These are phyloP conservation scores for Phytophthora gonapodyides DNA, from an alignment of 352 stramenopile species.

Conservation along the genomic window DNA sequence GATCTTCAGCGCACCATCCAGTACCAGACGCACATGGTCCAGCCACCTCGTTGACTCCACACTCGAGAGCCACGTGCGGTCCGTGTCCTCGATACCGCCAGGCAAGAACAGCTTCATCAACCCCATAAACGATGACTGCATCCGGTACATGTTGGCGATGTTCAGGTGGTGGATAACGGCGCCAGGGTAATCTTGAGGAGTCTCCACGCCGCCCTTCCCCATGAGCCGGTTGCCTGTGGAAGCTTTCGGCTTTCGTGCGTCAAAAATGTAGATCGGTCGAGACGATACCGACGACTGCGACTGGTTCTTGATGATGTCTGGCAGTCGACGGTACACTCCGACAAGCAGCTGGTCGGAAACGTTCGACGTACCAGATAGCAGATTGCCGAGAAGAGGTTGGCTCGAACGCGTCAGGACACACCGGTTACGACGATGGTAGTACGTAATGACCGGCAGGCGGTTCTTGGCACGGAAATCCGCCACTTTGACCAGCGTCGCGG, in stretches of 20 bases:
- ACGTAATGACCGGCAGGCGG: slow-evolving; percentile 86
- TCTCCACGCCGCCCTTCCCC: slow-evolving; percentile 92
- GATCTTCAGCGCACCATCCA: slow-evolving; percentile 86
- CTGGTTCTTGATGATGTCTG: slow-evolving; percentile 82
- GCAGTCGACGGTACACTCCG: slow-evolving; percentile 74
- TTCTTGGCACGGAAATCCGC: slow-evolving; percentile 87
- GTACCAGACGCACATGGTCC: slow-evolving; percentile 79
- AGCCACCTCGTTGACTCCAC: slow-evolving; percentile 86
- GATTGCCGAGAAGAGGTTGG: slow-evolving; percentile 77
- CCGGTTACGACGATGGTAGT: slow-evolving; percentile 75
- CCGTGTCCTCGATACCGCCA: slow-evolving; percentile 63
- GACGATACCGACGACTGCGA: slow-evolving; percentile 63
- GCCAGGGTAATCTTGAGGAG: slow-evolving; percentile 77
- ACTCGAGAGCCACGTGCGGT: slow-evolving; percentile 71
- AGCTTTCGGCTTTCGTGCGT: slow-evolving; percentile 89
- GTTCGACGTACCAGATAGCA: slow-evolving; percentile 73
- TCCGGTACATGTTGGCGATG: slow-evolving; percentile 94
- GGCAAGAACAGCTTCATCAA: slow-evolving; percentile 76
- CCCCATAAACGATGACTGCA: slow-evolving; percentile 80
- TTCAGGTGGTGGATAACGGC: slow-evolving; percentile 85
- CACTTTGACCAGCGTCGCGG: slow-evolving; percentile 66
- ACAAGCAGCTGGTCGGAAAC: slow-evolving; percentile 79
- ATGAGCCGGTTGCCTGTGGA: slow-evolving; percentile 90
- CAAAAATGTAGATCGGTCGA: slow-evolving; percentile 89
- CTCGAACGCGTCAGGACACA: slow-evolving; percentile 84